Evolutionary conservation across 2,329 filamentous ascomycete genomes (phyloP).

Genomic region (Massarina eburnea): DNA sequence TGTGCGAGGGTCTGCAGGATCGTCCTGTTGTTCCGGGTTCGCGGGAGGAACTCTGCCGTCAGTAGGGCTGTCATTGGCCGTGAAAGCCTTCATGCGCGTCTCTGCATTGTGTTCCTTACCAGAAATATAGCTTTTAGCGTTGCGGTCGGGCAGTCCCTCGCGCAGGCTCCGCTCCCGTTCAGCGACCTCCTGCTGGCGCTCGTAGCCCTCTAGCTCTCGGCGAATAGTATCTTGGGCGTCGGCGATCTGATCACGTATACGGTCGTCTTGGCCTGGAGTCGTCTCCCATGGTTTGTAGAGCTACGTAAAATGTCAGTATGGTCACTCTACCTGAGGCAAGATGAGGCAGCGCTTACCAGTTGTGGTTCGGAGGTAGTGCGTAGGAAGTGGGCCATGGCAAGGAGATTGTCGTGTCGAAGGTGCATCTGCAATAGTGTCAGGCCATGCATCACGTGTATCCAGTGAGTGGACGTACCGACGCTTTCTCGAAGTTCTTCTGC

Average conservation of each 20-base stretch:
- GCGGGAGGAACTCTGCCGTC: conserved; percentile 25
- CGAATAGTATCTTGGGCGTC: conserved; percentile 65
- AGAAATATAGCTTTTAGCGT: conserved; percentile 18
- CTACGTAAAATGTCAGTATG: conserved; percentile 51
- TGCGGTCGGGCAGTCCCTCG: conserved; percentile 9
- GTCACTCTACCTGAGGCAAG: not conserved
- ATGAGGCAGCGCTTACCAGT: conserved; percentile 62
- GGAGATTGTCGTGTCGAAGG: conserved; percentile 70
- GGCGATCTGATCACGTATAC: conserved; percentile 69
- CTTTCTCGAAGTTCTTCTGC: conserved; percentile 74
- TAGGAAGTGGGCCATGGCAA: conserved; percentile 72
- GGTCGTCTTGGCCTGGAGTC: conserved; percentile 66
- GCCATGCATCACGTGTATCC: conserved; percentile 15
- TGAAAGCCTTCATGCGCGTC: conserved; percentile 14
- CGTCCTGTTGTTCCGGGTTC: conserved; percentile 28
- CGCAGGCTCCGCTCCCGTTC: conserved; percentile 20
- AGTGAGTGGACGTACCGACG: conserved; percentile 59
- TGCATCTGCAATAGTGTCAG: conserved; percentile 63
- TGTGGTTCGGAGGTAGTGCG: conserved; percentile 70
- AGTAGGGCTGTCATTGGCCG: conserved; percentile 26
- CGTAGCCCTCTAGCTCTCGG: conserved; percentile 66
- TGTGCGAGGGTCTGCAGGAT: conserved; percentile 21
- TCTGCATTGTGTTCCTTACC: conserved; percentile 31
- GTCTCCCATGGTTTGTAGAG: conserved; percentile 86
- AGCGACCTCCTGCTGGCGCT: conserved; percentile 36